Base-by-base conservation (phyloP, 2,329 filamentous ascomycete species). In the Penicillium sp. region DNA sequence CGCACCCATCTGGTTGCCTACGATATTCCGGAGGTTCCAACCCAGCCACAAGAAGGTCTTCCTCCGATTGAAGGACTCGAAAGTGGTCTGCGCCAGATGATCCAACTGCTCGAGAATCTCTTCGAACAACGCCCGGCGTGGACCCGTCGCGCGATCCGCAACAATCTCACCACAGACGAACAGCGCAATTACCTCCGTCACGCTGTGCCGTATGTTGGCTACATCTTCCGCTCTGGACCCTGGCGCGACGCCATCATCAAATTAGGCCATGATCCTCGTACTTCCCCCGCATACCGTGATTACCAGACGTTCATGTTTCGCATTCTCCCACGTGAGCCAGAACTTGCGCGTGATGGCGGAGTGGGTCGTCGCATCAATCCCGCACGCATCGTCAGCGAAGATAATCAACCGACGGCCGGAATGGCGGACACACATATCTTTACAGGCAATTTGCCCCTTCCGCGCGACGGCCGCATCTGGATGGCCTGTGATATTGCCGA, bases 281-380 rank as follows among this genome's bases (percentile, higher is more conserved):
- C 72, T 11, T 84, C 90, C 52, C 83, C 87, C 0, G 79, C 83
- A 47, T 90, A 86, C 63, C 84, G 90, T 32, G 75, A 82, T 46
- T 97, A 95, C 66, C 93, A 98, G 69, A 94, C 89, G 0, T 76
- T 96, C 54, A 86, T 88, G 71, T 95, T 95, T 72, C 87, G 90
- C 63, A 73, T 94, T 25, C 64, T 72, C 47, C 70, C 65, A 9
- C 60, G 63, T 0, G 65, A 66, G 48, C 49, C 62, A 1, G 67
- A 69, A 4, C 40, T 63, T 18, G 62, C 60, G 1, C 63, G 65
- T 24, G 66, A 68, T 39, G 59, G 59, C n/a, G 58, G 56, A 45
- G 54, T 56, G 24, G 55, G 62, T 8, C 55, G 69, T 43, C 60
- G 66, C 9, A 58, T 65, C 43, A 61, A 63, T 1, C 36, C 60